Base-by-base conservation (phyloP, 495 filamentous ascomycete species). In the Cetradonia linearis region DNA sequence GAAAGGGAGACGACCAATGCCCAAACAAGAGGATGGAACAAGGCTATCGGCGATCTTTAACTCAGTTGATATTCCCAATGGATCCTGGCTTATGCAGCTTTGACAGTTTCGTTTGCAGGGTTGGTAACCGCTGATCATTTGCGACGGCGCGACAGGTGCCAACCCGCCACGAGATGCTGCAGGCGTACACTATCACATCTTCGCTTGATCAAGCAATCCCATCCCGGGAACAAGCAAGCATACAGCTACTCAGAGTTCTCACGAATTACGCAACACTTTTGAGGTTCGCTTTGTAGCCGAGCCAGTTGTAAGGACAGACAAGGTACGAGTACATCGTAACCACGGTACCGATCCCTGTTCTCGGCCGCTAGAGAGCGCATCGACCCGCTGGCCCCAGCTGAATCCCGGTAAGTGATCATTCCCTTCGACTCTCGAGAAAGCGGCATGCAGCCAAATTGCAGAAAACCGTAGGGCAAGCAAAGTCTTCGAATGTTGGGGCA, bases 311-410 rank as follows among this genome's bases (percentile, higher is more conserved):
- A 58, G 31, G 13, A 50, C 14, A 10, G 34, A 44, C 37, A 60
- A 46, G 10, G 10, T 33, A 42, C n/a, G 42, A 31, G n/a, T n/a
- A n/a, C n/a, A n/a, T n/a, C n/a, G n/a, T 46, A 46, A 46, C 25
- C 40, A 31, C 9, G 30, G 50, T 61, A 37, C 50, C 52, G 20
- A 56, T 61, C 59, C 59, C n/a, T 61, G 59, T 38, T 40, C 30
- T 7, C 52, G 52, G 59, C 59, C 59, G 40, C 59, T 61, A 61
- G 30, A 38, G 23, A 20, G 38, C 59, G 59, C 38, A 55, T 61
- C 59, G 59, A 61, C 59, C 59, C 59, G 59, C 11, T 36, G 28
- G 16, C 25, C 37, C 30, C 59, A 37, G 52, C n/a, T 25, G 37
- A 23, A 56, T n/a, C 49, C 50, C 13, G 50, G 59, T 55, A 42